These are phyloP conservation scores for Cryphonectria japonica DNA, from an alignment of 2,329 filamentous ascomycete species.

Conservation along the genomic window DNA sequence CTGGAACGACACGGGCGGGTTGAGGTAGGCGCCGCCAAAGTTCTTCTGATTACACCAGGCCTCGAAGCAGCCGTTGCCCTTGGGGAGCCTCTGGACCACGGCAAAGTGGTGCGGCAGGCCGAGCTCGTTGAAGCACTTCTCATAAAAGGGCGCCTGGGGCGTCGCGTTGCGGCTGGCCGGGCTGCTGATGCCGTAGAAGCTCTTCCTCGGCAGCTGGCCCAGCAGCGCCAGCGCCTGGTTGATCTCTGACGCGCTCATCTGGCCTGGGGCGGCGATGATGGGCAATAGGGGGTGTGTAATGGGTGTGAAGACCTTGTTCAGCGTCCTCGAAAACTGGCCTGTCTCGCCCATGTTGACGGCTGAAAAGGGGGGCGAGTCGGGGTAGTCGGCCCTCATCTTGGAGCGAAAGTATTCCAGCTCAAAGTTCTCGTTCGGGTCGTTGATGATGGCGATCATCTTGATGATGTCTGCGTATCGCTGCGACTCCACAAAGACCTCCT, in stretches of 20 bases:
- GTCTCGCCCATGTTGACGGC: constrained; percentile 86
- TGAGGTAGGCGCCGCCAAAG: constrained; percentile 83
- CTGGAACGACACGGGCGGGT: constrained; percentile 67
- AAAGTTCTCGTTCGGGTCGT: constrained; percentile 83
- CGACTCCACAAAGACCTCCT: constrained; percentile 72
- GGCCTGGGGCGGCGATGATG: constrained; percentile 82
- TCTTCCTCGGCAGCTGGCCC: constrained; percentile 78
- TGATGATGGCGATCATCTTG: constrained; percentile 88
- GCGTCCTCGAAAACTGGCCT: constrained; percentile 81
- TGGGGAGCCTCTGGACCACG: constrained; percentile 71
- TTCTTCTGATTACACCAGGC: constrained; percentile 71
- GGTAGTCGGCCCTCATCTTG: constrained; percentile 69
- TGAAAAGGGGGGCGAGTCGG: constrained; percentile 73
- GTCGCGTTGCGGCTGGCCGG: constrained; percentile 65
- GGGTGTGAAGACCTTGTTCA: constrained; percentile 86
- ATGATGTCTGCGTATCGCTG: constrained; percentile 80
- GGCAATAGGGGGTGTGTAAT: constrained; percentile 86
- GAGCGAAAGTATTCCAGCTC: constrained; percentile 89
- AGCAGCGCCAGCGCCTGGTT: constrained; percentile 78
- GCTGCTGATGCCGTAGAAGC: constrained; percentile 79
- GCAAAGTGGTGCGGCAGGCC: constrained; percentile 84
- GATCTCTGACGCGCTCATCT: constrained; percentile 84
- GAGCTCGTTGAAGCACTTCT: constrained; percentile 80
- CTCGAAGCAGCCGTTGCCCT: constrained; percentile 68
- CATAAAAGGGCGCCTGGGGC: constrained; percentile 82